These are phyloP conservation scores for Phytophthora pini DNA, from an alignment of 352 stramenopile species.

Conservation along the genomic window DNA sequence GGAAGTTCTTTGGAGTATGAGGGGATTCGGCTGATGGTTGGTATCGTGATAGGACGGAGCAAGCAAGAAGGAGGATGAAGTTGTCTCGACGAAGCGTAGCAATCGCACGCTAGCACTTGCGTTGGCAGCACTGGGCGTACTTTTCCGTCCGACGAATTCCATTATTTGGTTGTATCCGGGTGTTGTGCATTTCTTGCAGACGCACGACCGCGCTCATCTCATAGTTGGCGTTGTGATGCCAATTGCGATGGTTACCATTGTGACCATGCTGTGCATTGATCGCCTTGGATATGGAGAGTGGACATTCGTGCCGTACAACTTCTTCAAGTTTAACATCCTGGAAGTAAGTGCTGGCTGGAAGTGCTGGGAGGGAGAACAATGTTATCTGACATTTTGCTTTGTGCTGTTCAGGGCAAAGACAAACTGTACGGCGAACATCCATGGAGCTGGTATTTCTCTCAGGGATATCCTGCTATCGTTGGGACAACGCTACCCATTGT, in stretches of 20 bases:
- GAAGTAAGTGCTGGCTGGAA: slow-evolving; percentile 46
- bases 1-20: not conserved
- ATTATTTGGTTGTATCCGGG: slow-evolving; percentile 82
- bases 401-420: slow-evolving; percentile 65
- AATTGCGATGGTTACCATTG: slow-evolving; percentile 60
- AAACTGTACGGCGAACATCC: slow-evolving; percentile 82
- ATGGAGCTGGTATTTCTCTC: slow-evolving; percentile 87
- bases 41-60: slow-evolving; percentile 23
- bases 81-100: slow-evolving; percentile 26
- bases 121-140: slow-evolving; percentile 71
- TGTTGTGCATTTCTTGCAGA: slow-evolving; percentile 58
- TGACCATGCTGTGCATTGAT: slow-evolving; percentile 79
- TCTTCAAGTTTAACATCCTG: slow-evolving; percentile 88
- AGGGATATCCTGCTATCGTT: slow-evolving; percentile 79
- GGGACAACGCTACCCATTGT: slow-evolving; percentile 55
- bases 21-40: slow-evolving; percentile 6
- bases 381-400: not conserved
- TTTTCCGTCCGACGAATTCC: slow-evolving; percentile 85
- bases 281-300: slow-evolving; percentile 77
- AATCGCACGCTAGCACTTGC: slow-evolving; percentile 54
- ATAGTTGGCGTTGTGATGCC: slow-evolving; percentile 59
- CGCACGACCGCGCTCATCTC: slow-evolving; percentile 43
- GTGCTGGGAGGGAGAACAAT: not conserved
- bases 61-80: slow-evolving; percentile 50
- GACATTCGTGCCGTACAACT: slow-evolving; percentile 89